Evolutionary conservation across 148 eudicot genomes (phyloP), one percentile per base, ranked within the genome.

Genomic region (Rhododendron vialii): DNA sequence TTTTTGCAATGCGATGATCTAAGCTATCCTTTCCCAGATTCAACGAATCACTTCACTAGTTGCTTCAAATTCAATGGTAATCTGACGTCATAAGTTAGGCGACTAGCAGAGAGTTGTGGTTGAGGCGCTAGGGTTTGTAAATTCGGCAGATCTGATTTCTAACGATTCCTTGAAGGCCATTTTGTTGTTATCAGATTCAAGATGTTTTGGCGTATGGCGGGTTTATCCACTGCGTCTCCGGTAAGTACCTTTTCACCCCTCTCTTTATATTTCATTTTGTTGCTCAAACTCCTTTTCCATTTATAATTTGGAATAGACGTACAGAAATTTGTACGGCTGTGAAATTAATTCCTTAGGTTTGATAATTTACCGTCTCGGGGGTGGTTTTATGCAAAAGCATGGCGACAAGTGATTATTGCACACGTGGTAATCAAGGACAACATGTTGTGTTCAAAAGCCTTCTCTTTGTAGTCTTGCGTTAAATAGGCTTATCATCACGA

Each of bases 191-290:
- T 30, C 30, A 24, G 51, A 81, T 88, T 91, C 89, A 90, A 87
- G 57, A 95, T 95, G 98, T 94, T 95, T 90, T 95, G 98, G 98
- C 97, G 98, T 85, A 94, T 95, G 98, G 92, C 98, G 28, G 97
- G 98, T 33, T 91, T 95, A 89, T 93, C 98, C 88, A 93, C 98
- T 88, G 98, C 95, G 9, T 95, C 98, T 90, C 98, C 98, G 36
- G 98, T 95, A 57, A 89, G 91, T 90, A 57, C 14, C 71, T 43
- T 67, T 67, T 12, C 38, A n/a, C 13, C 33, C 65, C 38, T 33
- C 53, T 67, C 28, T 74, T 81, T 77, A 17, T 50, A 59, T 36
- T 38, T 41, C 26, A 1, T 41, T 82, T 26, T 38, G 74, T 18
- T 83, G 76, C 18, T 71, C 15, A 71, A 33, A 13, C 76, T 71